Evolutionary conservation across 2,329 filamentous ascomycete species (phyloP).

Genomic region (Paecilomyces variotii): DNA sequence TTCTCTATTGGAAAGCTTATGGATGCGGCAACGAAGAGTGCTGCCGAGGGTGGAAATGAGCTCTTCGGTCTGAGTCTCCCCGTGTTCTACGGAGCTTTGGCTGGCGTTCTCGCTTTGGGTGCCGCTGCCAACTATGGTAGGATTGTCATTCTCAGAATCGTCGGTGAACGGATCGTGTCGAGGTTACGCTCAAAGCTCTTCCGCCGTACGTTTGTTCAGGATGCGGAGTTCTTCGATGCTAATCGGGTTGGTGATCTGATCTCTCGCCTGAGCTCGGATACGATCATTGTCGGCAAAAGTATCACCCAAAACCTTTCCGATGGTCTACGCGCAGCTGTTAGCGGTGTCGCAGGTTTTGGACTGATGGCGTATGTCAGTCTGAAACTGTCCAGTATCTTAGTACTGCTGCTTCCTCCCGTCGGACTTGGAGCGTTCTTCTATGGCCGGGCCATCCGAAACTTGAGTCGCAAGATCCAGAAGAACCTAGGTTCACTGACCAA

Average conservation of each 20-base stretch:
- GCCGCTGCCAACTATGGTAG: conserved; percentile 88
- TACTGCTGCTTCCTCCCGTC: conserved; percentile 82
- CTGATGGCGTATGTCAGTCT: conserved; percentile 96
- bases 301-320: conserved; percentile 98
- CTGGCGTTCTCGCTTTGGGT: conserved; percentile 66
- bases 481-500: conserved; percentile 89
- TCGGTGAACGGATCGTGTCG: conserved; percentile 90
- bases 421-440: conserved; percentile 88
- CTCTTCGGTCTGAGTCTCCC: conserved; percentile 78
- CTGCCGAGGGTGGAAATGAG: conserved; percentile 53
- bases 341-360: conserved; percentile 77
- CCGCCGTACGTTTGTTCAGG: conserved; percentile 86
- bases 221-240: conserved; percentile 97
- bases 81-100: conserved; percentile 83
- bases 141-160: conserved; percentile 85
- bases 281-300: conserved; percentile 95
- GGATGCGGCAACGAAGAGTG: conserved; percentile 74
- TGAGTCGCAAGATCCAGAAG: conserved; percentile 88
- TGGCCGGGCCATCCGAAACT: conserved; percentile 75
- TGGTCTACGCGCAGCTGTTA: conserved; percentile 83
- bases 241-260: conserved; percentile 95
- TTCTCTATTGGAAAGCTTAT: conserved; percentile 95
- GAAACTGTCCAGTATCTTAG: conserved; percentile 78
- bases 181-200: conserved; percentile 84
- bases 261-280: conserved; percentile 89